A percentile compares a stretch with the other conserved stretches of the same genome.
phyloP scores from a whole-genome alignment of 805 yeast species.

The Kuraishia hungarica region DNA sequence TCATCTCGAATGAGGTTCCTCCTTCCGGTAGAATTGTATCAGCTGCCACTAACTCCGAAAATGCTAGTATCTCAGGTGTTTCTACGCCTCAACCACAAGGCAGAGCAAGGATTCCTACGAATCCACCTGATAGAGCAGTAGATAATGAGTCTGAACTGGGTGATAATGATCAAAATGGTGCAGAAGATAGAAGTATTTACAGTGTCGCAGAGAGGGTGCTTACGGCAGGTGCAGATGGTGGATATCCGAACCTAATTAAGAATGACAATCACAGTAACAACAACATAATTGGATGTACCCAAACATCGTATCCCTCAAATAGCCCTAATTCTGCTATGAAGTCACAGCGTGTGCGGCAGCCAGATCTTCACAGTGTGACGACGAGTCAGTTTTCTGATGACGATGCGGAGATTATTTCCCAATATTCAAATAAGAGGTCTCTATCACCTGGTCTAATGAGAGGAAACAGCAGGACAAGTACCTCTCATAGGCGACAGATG shows the following conservation, averaged over 20 bases:
- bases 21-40: background rate
- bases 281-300: background rate
- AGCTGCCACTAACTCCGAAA: background rate
- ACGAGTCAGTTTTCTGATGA: background rate
- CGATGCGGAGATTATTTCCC: background rate
- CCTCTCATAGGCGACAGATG: background rate
- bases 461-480: background rate
- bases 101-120: background rate
- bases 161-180: background rate
- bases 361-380: background rate
- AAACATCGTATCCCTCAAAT: background rate
- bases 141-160: background rate
- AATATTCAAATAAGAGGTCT: background rate
- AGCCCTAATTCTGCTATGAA: background rate
- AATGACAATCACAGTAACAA: background rate
- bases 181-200: background rate
- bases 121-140: background rate
- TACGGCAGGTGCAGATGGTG: background rate
- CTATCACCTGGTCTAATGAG: background rate
- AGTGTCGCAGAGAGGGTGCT: background rate
- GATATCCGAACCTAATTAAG: slow-evolving; percentile 1
- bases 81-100: background rate
- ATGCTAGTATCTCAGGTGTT: background rate
- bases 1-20: background rate
- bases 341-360: background rate